These are phyloP conservation scores for Rhizopogon roseolus DNA, from an alignment of 768 basidiomycete species.

Conservation along the genomic window DNA sequence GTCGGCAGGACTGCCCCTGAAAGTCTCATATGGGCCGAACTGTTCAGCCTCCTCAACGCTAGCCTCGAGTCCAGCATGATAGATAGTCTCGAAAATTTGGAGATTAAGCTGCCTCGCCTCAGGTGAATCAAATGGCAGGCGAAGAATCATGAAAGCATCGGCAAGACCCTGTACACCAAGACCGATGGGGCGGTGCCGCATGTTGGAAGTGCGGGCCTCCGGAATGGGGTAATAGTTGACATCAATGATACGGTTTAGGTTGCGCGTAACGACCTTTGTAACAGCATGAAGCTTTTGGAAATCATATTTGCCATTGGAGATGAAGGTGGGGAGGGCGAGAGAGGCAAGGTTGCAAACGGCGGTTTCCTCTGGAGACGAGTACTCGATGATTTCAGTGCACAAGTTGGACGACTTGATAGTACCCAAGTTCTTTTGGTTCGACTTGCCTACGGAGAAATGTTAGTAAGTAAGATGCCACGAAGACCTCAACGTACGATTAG, in stretches of 20 bases:
- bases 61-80: conserved; percentile 90
- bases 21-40: conserved; percentile 85
- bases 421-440: conserved; percentile 97
- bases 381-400: conserved; percentile 98
- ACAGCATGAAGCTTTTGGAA: conserved; percentile 95
- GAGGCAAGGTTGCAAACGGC: conserved; percentile 99
- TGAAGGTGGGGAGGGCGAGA: conserved; percentile 89
- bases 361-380: conserved; percentile 94
- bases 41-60: conserved; percentile 79
- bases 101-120: conserved; percentile 86
- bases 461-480: background rate
- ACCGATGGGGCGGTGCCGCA: conserved; percentile 96
- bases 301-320: conserved; percentile 79
- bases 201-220: conserved; percentile 89
- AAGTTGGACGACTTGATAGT: conserved; percentile 99
- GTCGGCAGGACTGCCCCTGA: conserved; percentile 85
- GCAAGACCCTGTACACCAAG: conserved; percentile 97
- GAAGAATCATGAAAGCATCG: conserved; percentile 96
- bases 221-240: conserved; percentile 93
- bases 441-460: conserved; percentile 62
- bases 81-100: conserved; percentile 98
- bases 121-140: conserved; percentile 90
- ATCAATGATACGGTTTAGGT: conserved; percentile 93
- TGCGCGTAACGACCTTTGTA: conserved; percentile 86
- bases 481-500: conserved; percentile 61